Evolutionary conservation across 805 yeast genomes (phyloP).

Genomic region (Candida succiphila): DNA sequence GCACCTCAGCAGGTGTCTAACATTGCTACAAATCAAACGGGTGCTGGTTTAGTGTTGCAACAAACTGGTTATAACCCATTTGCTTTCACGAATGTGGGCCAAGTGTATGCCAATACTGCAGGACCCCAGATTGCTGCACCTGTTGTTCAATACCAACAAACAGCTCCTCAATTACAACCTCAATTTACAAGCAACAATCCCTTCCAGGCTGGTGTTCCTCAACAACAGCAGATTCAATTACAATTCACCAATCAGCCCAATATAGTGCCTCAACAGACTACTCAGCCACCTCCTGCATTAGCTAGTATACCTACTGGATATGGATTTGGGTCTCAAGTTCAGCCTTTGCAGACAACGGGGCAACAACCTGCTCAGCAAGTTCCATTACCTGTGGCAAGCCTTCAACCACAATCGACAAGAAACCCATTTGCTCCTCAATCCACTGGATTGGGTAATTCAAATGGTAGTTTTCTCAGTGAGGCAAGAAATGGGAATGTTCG

Average conservation of each 20-base stretch:
- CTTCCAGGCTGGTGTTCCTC: constrained; percentile 2
- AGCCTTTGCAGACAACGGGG: too few relatives aligned
- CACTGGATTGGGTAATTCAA: too few relatives aligned
- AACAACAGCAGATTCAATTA: constrained; percentile 1
- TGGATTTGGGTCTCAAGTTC: constrained; percentile 58
- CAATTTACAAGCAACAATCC: constrained; percentile 4
- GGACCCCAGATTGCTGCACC: constrained; percentile 1
- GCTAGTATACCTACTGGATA: constrained; percentile 38
- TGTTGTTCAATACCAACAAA: too few relatives aligned
- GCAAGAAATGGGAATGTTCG: too few relatives aligned
- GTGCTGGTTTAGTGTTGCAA: constrained; percentile 13
- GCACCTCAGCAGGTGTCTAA: too few relatives aligned
- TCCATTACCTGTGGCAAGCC: constrained; percentile 2
- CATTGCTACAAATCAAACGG: constrained; percentile 3
- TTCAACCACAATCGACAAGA: background rate
- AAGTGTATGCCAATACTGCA: background rate
- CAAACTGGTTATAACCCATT: constrained; percentile 20
- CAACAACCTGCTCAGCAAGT: constrained; percentile 13
- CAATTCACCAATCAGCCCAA: constrained; percentile 5
- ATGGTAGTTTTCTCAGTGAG: too few relatives aligned
- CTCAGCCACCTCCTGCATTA: constrained; percentile 3
- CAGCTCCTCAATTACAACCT: constrained; percentile 10
- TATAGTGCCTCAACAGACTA: constrained; percentile 6
- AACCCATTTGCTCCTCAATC: background rate
- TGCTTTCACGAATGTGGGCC: constrained; percentile 2